Conservation (phyloP, 495 filamentous ascomycete genomes). For the Apiosordaria backusii region DNA sequence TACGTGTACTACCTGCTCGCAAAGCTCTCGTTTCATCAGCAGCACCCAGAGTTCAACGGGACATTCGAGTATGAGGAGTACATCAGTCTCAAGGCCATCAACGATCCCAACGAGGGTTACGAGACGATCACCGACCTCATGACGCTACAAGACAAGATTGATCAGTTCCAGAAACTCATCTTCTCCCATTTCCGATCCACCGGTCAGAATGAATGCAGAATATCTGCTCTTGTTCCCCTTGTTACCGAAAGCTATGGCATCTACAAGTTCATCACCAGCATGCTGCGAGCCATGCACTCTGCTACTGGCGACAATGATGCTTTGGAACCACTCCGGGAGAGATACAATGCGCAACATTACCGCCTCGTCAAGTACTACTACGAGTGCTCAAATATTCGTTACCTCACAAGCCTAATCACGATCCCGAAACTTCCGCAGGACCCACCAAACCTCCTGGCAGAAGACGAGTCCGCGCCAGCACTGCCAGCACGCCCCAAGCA, state of each 20-base stretch:
- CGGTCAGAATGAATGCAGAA: conserved; percentile 92
- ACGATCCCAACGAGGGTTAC: conserved; percentile 98
- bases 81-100: conserved; percentile 94
- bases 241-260: conserved; percentile 99
- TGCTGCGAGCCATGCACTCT: conserved; percentile 94
- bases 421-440: conserved; percentile 94
- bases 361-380: conserved; percentile 97
- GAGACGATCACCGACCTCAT: conserved; percentile 96
- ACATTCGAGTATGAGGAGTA: conserved; percentile 99
- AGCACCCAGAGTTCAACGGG: conserved; percentile 98
- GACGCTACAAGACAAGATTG: conserved; percentile 95
- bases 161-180: conserved; percentile 95
- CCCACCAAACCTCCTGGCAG: conserved; percentile 79
- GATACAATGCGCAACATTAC: conserved; percentile 94
- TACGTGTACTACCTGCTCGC: conserved; percentile 92
- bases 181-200: conserved; percentile 92
- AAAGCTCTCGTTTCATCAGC: conserved; percentile 89
- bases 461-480: conserved; percentile 78
- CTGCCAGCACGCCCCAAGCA: conserved; percentile 77
- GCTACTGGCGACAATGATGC: conserved; percentile 93
- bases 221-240: conserved; percentile 86
- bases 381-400: conserved; percentile 95
- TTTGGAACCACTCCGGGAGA: conserved; percentile 77
- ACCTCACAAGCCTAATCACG: conserved; percentile 92
- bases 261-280: conserved; percentile 93